Base-by-base conservation (phyloP, 306 rosid genomes). In the Prinsepia uniflora region DNA sequence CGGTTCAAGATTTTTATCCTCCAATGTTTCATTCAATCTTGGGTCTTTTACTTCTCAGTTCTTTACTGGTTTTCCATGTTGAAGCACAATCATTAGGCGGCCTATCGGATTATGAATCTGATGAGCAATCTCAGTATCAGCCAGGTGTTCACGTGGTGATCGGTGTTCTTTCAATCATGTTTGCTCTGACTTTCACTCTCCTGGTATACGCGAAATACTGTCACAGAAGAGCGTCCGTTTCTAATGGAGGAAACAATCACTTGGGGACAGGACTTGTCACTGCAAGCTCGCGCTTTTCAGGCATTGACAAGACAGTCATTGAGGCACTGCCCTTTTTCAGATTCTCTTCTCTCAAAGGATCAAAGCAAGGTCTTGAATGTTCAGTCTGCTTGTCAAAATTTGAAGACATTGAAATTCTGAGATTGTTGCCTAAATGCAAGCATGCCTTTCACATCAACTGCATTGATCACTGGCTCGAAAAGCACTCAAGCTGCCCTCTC, bases 371-470 rank as follows among this genome's bases (percentile, higher is more conserved):
- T 2, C 88, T 95, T 3, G 99, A 95, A 75, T 95, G 99, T 75
- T 56, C 96, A n/a, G 90, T 95, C 10, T 95, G 99, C 65, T 70
- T 95, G 8, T 89, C 99, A 0, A 94, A 89, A 63, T 95, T 91
- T 8, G 96, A 91, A 85, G 99, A 91, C 19, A 56, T 86, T 4
- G 99, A 95, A 74, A 76, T 87, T 36, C 84, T 95, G 5, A 83
- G 99, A 65, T 67, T 95, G 12, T 75, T 95, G 20, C 99, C 99
- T 2, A 89, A 95, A 63, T 95, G 99, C 62, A 91, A 86, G 20
- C 99, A 95, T 76, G 97, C 96, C 22, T 95, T 95, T 77, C 99
- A 95, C 71, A 86, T 91, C 59, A 82, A 75, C 45, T 95, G 99
- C 82, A 89, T 91, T 22, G 99, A 95, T 55, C 82, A 81, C 70